Evolutionary conservation across 1,284 basidiomycete genomes (phyloP), one percentile per base, ranked within the genome.

Genomic region (Boletellus deceptivus): DNA sequence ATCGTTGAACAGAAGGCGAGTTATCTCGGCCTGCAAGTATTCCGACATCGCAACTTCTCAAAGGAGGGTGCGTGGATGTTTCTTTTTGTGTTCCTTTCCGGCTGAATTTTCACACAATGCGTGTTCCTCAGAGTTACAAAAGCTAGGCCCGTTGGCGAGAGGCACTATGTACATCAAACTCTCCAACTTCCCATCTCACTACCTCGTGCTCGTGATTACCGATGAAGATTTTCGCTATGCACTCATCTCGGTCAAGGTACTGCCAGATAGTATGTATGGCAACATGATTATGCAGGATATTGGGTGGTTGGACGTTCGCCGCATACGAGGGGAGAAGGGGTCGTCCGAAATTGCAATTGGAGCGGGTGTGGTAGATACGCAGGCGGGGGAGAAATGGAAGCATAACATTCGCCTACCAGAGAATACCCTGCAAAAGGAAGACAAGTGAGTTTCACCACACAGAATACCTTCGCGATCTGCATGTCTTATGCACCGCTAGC

Each of bases 151-250:
- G 4, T 67, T 75, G 14, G 73, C 76, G 10, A 80, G 78, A 39
- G 78, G 75, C 24, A 76, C 68, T 43, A 72, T 91, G 31, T 91
- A 82, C 64, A 84, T 91, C 54, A 82, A 84, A 57, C 76, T 92
- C 14, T 67, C 81, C 36, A 84, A 77, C 56, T 89, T 84, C 61
- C 82, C 82, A 0, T 75, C 72, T 34, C 82, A 91, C 61, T 91
- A 90, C 63, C 80, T 91, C 18, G 86, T 91, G 11, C 74, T 88
- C 36, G 83, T 87, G 42, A 84, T 92, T 57, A 84, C 84, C 0
- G 87, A 90, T 60, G 79, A 84, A 45, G 78, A 83, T 47, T 86
- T 90, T 61, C 80, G 81, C 43, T 91, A 84, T 61, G 91, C 89
- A 3, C 77, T 91, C 34, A 86, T 90, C 50, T 82, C 77, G 14